phyloP scores from a whole-genome alignment of 2,329 filamentous ascomycete species.

The Colletotrichum filicis region DNA sequence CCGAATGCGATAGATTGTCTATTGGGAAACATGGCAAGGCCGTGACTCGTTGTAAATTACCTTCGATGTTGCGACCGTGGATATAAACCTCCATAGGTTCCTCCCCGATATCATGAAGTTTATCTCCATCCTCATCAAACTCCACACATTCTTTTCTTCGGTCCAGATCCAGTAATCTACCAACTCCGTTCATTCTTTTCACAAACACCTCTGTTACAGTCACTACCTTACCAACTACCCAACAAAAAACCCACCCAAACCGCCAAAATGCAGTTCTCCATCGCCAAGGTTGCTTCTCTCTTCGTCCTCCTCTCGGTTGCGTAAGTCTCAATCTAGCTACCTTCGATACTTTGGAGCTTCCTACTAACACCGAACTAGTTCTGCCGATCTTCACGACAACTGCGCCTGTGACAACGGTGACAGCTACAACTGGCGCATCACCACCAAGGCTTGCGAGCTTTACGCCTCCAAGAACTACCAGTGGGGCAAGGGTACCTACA shows the following conservation, averaged over 20 bases:
- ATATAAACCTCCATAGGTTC: slow-evolving; percentile 29
- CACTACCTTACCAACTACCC: slow-evolving; percentile 16
- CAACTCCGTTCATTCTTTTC: slow-evolving; percentile 31
- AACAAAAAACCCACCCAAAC: not conserved
- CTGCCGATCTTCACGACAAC: slow-evolving; percentile 39
- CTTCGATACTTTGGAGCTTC: not conserved
- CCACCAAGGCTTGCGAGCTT: slow-evolving; percentile 35
- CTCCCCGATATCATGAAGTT: slow-evolving; percentile 8
- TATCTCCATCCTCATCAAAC: slow-evolving; percentile 20
- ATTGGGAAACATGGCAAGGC: not conserved
- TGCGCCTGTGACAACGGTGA: slow-evolving; percentile 39
- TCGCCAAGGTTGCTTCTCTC: slow-evolving; percentile 28
- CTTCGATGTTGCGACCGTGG: not conserved
- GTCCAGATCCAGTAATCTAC: slow-evolving; percentile 32
- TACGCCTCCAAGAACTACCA: slow-evolving; percentile 32
- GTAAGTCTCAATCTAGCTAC: not conserved
- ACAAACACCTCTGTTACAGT: slow-evolving; percentile 8
- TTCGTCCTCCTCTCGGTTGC: slow-evolving; percentile 11
- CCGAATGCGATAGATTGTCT: not conserved
- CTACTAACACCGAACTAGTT: slow-evolving; percentile 11
- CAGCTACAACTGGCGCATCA: slow-evolving; percentile 40
- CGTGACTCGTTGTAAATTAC: slow-evolving; percentile 11
- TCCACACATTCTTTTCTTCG: slow-evolving; percentile 34
- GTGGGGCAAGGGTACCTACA: slow-evolving; percentile 34
- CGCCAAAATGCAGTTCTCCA: slow-evolving; percentile 33